phyloP scores from a whole-genome alignment of 257 asterid species.

The Capsicum chinense region DNA sequence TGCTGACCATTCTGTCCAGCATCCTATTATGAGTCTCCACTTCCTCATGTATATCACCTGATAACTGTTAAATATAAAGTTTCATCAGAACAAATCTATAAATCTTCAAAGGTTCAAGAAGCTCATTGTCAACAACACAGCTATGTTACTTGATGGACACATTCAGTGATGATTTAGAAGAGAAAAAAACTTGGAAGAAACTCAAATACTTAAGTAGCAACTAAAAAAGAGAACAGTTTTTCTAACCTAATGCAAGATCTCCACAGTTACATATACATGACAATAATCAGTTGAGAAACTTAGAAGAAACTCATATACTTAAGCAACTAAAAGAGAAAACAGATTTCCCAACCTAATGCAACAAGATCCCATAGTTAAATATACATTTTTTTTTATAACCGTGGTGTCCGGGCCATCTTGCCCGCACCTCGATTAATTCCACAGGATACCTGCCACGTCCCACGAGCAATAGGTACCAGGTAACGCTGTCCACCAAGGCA shows the following conservation, averaged over 20 bases:
- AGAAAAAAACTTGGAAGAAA: neutral
- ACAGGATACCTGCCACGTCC: too few relatives aligned
- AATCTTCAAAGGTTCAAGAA: neutral
- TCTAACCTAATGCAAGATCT: too few relatives aligned
- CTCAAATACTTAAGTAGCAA: too few relatives aligned
- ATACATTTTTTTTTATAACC: too few relatives aligned
- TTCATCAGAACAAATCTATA: constrained; percentile 19
- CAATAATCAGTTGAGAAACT: neutral
- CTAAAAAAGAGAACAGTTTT: too few relatives aligned
- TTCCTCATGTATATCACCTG: constrained; percentile 95
- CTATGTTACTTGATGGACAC: neutral
- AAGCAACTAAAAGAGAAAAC: neutral
- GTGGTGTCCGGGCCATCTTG: too few relatives aligned
- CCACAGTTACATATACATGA: too few relatives aligned
- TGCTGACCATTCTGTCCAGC: constrained; percentile 92
- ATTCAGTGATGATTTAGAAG: neutral
- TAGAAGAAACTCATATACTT: neutral
- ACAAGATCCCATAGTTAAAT: neutral
- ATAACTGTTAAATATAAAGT: constrained; percentile 50
- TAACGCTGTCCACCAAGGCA: too few relatives aligned
- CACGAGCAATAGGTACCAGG: too few relatives aligned
- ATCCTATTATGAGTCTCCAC: constrained; percentile 79
- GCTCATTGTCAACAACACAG: neutral
- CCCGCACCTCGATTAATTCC: too few relatives aligned
- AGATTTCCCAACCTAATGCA: neutral